These are phyloP conservation scores for Neofusicoccum umdonicola DNA, from an alignment of 2,329 filamentous ascomycete genomes.

Conservation along the genomic window DNA sequence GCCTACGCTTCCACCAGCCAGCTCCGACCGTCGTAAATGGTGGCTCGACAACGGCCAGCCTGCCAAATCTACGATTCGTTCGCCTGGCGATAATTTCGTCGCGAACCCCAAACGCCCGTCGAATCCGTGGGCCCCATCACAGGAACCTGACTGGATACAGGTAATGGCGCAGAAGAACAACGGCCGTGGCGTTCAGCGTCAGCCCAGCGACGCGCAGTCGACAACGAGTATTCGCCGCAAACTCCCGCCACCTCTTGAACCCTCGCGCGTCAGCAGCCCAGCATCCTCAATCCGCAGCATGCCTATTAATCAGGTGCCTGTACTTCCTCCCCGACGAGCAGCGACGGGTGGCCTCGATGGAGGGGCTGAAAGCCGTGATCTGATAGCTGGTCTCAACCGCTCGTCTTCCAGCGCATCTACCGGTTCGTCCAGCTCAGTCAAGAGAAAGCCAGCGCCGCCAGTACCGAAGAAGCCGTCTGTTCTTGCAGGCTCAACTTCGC, in stretches of 20 bases:
- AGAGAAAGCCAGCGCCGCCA: slow-evolving; percentile 12
- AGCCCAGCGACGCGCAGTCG: slow-evolving; percentile 16
- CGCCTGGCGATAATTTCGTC: slow-evolving; percentile 61
- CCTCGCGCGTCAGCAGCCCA: neutral
- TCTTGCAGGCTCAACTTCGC: neutral
- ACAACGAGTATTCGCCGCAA: slow-evolving; percentile 25
- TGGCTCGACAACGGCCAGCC: slow-evolving; percentile 68
- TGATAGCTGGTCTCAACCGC: neutral
- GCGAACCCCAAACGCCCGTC: slow-evolving; percentile 72
- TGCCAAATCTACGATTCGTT: slow-evolving; percentile 68
- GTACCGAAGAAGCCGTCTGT: slow-evolving; percentile 17
- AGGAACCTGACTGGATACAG: slow-evolving; percentile 81
- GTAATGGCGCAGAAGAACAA: slow-evolving; percentile 26
- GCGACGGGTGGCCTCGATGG: slow-evolving; percentile 18
- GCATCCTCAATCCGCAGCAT: slow-evolving; percentile 24
- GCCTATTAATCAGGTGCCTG: slow-evolving; percentile 29
- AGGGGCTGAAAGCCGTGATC: slow-evolving; percentile 6
- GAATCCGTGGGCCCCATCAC: slow-evolving; percentile 75
- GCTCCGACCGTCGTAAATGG: slow-evolving; percentile 62
- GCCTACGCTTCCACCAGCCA: slow-evolving; percentile 66
- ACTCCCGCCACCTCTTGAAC: slow-evolving; percentile 15
- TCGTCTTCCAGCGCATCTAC: slow-evolving; percentile 6
- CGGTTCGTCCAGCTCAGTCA: slow-evolving; percentile 7
- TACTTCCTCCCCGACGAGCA: slow-evolving; percentile 25
- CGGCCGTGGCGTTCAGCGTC: neutral